Base-by-base conservation (phyloP, 164 flowering plant species). In the Magnolia kwangsiensis region DNA sequence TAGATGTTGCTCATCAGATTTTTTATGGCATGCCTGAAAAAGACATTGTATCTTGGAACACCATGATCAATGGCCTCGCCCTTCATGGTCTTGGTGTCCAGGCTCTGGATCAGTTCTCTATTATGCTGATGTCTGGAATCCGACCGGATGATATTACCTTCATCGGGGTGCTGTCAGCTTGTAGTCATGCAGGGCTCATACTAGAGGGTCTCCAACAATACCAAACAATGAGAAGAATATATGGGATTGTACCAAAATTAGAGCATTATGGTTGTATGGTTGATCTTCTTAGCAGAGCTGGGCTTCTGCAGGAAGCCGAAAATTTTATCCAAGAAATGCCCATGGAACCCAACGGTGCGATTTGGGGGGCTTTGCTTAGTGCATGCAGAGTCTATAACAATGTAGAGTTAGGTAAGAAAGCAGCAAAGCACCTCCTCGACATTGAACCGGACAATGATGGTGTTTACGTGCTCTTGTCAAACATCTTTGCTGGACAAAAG, bases 101-200 rank as follows among this genome's bases (percentile, higher is more conserved):
- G 21, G 73, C 78, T 13, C 61, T 76, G 55, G 21, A 76, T 51
- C 65, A 51, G 55, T 75, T 75, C 31, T 14, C 72, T 0, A 37
- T 67, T 29, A 51, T 75, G 72, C 45, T 51, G 16, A 49, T 6
- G 8, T 2, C 64, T 29, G 66, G 72, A 11, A 4, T 67, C 24
- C 50, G n/a, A 68, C 77, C 77, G 1, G 77, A 75, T 68, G 50
- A 50, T 8, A n/a, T 75, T 5, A 75, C 77, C n/a, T 75, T 67
- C 50, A 16, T 75, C 51, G 72, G 72, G 55, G 72, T 75, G 23
- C 55, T 75, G 29, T 67, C 72, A 16, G 72, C 72, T 0, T 75
- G 77, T 31, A 78, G 79, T 64, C 83, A 78, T n/a, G 74, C 78
- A 24, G 76, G 78, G 49, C 55, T 81, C 20, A 71, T 81, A 21